Evolutionary conservation across 2,329 filamentous ascomycete genomes (phyloP), one percentile per base, ranked within the genome.

Genomic region (Fusarium redolens): DNA sequence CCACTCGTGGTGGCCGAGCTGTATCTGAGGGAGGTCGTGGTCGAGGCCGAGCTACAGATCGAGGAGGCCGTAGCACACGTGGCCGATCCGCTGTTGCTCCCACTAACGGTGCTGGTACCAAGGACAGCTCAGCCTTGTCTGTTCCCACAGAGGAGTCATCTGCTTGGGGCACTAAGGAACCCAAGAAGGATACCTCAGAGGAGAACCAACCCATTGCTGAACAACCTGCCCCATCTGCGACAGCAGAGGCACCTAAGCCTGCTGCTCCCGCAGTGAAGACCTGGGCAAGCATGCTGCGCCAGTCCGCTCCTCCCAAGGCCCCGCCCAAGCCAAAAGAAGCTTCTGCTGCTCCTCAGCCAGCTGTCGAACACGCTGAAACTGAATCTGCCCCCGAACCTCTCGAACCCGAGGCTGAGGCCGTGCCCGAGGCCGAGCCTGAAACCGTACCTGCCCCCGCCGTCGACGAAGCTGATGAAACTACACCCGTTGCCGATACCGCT

Each of bases 221-320:
- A 30, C 76, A 80, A 57, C 69, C 81, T 45, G 76, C 80, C 35
- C 50, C 56, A 68, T 73, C 81, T 65, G 72, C 81, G 66, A 76
- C 79, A 52, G 71, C 80, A 56, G 83, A 86, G 66, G 72, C 82
- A 28, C 76, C 83, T 60, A 79, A 84, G 74, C 76, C 83, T 60
- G 79, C 83, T 63, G 79, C 82, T 61, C 77, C 84, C 45, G 80
- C 81, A 68, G 80, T 81, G 63, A 91, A 91, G 85, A 92, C 90
- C 31, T 95, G 92, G 92, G 92, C 92, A 41, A 93, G 92, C 82
- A 92, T 95, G 87, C 89, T 94, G 71, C 89, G 88, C 77, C 85
- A 89, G 80, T 85, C 91, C 40, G 85, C 87, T 47, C 82, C 80
- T 48, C 87, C 86, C 45, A 92, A 92, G 84, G 85, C 87, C 44